Conservation (phyloP, 306 rosid genomes). For the Chamaecrista fasciculata region DNA sequence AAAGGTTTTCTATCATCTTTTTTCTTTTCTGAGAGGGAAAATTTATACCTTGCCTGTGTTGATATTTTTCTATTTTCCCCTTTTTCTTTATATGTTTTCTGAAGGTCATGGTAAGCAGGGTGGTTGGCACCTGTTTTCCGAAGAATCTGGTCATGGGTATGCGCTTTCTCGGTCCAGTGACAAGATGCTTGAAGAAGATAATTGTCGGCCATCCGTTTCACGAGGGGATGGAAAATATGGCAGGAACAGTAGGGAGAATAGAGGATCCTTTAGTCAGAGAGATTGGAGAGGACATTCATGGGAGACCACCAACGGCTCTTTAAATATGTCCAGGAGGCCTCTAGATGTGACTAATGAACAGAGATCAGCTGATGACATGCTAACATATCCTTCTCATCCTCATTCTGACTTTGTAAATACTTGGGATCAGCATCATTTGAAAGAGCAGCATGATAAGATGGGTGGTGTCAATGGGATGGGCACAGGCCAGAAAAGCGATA, state of each 20-base stretch:
- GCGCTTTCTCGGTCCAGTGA: conserved; percentile 65
- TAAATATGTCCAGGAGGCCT: conserved; percentile 49
- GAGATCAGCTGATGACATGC: conserved; percentile 57
- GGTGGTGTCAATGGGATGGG: conserved; percentile 56
- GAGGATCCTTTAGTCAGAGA: conserved; percentile 66
- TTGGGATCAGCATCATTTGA: conserved; percentile 68
- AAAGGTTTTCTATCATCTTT: background rate
- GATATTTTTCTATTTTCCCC: conserved; percentile 28
- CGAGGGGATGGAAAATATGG: conserved; percentile 81
- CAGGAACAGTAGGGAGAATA: conserved; percentile 62
- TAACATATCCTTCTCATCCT: conserved; percentile 48
- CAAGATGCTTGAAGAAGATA: conserved; percentile 71
- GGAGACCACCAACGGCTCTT: conserved; percentile 56
- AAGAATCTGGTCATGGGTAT: conserved; percentile 81
- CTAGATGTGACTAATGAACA: conserved; percentile 50
- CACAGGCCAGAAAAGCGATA: conserved; percentile 60
- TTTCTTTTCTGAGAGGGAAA: conserved; percentile 14
- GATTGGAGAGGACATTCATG: conserved; percentile 69
- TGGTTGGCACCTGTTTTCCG: conserved; percentile 80
- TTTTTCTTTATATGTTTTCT: conserved; percentile 45
- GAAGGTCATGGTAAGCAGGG: conserved; percentile 98
- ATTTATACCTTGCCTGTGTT: conserved; percentile 48
- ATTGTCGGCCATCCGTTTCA: conserved; percentile 49
- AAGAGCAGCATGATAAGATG: conserved; percentile 71
- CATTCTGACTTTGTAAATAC: conserved; percentile 60